Evolutionary conservation across 1,284 basidiomycete species (phyloP).

Genomic region (Cronartium quercuum): DNA sequence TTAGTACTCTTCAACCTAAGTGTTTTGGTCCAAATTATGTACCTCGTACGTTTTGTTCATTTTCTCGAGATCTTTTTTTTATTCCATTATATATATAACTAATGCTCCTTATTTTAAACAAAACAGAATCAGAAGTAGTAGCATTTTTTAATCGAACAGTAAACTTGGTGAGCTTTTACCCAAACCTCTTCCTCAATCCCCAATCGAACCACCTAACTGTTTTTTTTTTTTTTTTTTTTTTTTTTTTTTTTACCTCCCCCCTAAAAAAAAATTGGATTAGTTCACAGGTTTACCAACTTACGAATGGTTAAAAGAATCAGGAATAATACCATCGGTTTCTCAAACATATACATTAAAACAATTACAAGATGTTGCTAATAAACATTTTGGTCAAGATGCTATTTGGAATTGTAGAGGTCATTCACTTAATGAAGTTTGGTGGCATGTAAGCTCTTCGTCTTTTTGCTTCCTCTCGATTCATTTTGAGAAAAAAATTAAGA

Average conservation of each 20-base stretch:
- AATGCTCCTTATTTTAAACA: background rate
- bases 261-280: background rate
- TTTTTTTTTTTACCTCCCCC: too few relatives aligned
- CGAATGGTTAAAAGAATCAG: conserved; percentile 62
- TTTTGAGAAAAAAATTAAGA: too few relatives aligned
- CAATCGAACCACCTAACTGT: too few relatives aligned
- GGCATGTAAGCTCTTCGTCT: conserved; percentile 16
- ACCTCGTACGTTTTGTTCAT: conserved; percentile 6
- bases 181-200: too few relatives aligned
- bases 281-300: conserved; percentile 63
- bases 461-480: too few relatives aligned
- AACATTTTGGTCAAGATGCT: conserved; percentile 22
- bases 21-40: conserved; percentile 50
- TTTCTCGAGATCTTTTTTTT: background rate
- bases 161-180: conserved; percentile 7
- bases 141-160: conserved; percentile 29
- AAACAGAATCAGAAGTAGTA: conserved; percentile 24
- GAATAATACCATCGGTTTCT: conserved; percentile 61
- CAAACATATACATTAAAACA: conserved; percentile 59
- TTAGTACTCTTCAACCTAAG: conserved; percentile 56
- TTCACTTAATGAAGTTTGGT: conserved; percentile 38
- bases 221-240: too few relatives aligned
- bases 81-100: background rate
- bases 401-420: conserved; percentile 32
- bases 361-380: conserved; percentile 51